Evolutionary conservation across 2,329 filamentous ascomycete species (phyloP).

Genomic region (Magnaporthiopsis incrustans): DNA sequence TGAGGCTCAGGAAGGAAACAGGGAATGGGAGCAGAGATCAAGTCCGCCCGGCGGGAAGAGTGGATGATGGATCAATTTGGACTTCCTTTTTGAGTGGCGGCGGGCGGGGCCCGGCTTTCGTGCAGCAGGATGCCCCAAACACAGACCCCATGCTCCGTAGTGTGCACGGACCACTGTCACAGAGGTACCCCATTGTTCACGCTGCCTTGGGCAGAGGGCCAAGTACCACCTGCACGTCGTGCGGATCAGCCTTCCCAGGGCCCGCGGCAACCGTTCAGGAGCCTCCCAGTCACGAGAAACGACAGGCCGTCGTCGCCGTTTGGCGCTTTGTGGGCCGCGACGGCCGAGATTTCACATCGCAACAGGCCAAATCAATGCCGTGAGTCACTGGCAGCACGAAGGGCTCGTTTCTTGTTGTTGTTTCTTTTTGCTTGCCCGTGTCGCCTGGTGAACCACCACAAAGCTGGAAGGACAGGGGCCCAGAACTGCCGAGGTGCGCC

Average conservation of each 20-base stretch:
- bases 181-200: background rate
- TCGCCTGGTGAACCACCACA: background rate
- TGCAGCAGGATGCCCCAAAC: background rate
- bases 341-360: background rate
- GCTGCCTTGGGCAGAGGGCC: background rate
- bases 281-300: background rate
- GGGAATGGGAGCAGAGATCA: background rate
- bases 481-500: background rate
- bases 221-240: background rate
- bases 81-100: constrained; percentile 3
- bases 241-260: background rate
- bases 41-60: background rate
- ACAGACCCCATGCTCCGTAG: background rate
- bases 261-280: too few relatives aligned
- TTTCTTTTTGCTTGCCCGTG: background rate
- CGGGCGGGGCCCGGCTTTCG: background rate
- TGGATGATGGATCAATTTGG: background rate
- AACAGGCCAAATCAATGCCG: background rate
- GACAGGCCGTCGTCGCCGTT: background rate
- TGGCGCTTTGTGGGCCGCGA: background rate
- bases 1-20: background rate
- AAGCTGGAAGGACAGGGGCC: background rate
- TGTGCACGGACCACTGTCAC: background rate
- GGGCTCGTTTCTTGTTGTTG: background rate
- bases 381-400: background rate